These are phyloP conservation scores for Detonula confervacea DNA, from an alignment of 352 stramenopile genomes.

Conservation along the genomic window DNA sequence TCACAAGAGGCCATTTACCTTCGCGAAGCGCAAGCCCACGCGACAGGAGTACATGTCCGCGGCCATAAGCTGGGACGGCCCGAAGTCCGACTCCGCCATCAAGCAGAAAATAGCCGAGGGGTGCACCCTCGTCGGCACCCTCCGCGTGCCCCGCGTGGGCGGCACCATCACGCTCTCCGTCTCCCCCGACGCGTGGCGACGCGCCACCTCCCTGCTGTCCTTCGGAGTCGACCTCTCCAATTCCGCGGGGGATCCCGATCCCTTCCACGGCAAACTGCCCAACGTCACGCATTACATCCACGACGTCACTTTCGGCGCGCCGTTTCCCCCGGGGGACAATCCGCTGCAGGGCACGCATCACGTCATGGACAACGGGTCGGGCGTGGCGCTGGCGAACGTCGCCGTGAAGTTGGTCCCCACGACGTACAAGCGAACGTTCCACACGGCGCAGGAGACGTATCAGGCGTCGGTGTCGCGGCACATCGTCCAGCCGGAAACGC, in stretches of 20 bases:
- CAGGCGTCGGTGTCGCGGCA: slow-evolving; percentile 65
- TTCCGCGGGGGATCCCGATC: slow-evolving; percentile 23
- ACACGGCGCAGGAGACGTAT: slow-evolving; percentile 51
- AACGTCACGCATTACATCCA: slow-evolving; percentile 78
- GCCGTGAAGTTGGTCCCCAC: slow-evolving; percentile 76
- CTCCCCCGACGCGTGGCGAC: slow-evolving; percentile 49
- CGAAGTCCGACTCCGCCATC: neutral
- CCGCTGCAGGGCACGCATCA: slow-evolving; percentile 61
- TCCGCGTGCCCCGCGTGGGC: slow-evolving; percentile 62
- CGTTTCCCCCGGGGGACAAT: slow-evolving; percentile 57
- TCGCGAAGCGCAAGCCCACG: slow-evolving; percentile 36
- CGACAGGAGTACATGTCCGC: slow-evolving; percentile 29
- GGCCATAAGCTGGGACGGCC: neutral
- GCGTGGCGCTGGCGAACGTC: slow-evolving; percentile 73
- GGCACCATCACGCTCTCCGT: slow-evolving; percentile 63
- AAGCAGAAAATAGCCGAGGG: slow-evolving; percentile 19
- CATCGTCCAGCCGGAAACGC: slow-evolving; percentile 70
- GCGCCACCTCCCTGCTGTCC: slow-evolving; percentile 36
- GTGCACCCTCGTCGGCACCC: slow-evolving; percentile 67
- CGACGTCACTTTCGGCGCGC: slow-evolving; percentile 72
- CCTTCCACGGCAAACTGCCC: slow-evolving; percentile 45
- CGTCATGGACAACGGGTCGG: slow-evolving; percentile 71
- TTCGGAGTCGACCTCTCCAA: slow-evolving; percentile 25
- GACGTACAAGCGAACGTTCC: slow-evolving; percentile 53
- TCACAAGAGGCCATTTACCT: slow-evolving; percentile 37